phyloP scores from a whole-genome alignment of 176 grass and related monocot species.

The Phyllostachys edulis region DNA sequence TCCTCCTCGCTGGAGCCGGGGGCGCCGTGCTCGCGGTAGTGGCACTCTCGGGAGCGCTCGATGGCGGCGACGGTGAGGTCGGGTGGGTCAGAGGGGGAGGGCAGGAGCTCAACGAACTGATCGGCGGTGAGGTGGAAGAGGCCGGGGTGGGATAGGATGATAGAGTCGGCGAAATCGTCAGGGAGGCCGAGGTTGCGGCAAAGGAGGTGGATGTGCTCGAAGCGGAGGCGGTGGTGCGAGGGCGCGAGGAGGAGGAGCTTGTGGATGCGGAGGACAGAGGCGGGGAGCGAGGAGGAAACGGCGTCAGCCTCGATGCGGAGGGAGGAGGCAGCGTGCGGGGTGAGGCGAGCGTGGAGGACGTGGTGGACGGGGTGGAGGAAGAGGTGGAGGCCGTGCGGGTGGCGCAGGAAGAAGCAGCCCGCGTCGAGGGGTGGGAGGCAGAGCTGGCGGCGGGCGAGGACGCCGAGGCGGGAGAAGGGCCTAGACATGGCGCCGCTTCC shows the following conservation, averaged over 20 bases:
- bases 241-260: conserved; percentile 77
- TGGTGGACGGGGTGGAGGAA: conserved; percentile 91
- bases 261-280: conserved; percentile 55
- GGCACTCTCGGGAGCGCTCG: conserved; percentile 61
- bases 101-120: conserved; percentile 67
- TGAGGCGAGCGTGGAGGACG: conserved; percentile 68
- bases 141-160: conserved; percentile 56
- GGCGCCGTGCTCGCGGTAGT: conserved; percentile 59
- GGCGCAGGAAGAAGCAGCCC: conserved; percentile 78
- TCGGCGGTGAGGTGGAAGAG: conserved; percentile 69
- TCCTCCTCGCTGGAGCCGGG: conserved; percentile 60
- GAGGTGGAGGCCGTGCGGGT: conserved; percentile 85
- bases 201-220: conserved; percentile 77
- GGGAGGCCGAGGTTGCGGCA: conserved; percentile 73
- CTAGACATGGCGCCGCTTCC: conserved; percentile 38
- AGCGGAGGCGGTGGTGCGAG: conserved; percentile 55
- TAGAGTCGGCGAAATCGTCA: conserved; percentile 77
- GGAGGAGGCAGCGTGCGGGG: too few relatives aligned
- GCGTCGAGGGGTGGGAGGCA: too few relatives aligned
- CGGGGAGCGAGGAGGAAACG: too few relatives aligned
- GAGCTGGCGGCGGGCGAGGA: too few relatives aligned
- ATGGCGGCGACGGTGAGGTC: conserved; percentile 59
- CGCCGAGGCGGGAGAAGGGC: conserved; percentile 66
- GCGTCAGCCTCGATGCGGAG: too few relatives aligned
- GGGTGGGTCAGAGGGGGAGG: conserved; percentile 43